Percentiles rank a stretch among this genome's conserved stretches.
phyloP scores from a whole-genome alignment of 495 filamentous ascomycete species.

The Astrothelium subdiscretum region DNA sequence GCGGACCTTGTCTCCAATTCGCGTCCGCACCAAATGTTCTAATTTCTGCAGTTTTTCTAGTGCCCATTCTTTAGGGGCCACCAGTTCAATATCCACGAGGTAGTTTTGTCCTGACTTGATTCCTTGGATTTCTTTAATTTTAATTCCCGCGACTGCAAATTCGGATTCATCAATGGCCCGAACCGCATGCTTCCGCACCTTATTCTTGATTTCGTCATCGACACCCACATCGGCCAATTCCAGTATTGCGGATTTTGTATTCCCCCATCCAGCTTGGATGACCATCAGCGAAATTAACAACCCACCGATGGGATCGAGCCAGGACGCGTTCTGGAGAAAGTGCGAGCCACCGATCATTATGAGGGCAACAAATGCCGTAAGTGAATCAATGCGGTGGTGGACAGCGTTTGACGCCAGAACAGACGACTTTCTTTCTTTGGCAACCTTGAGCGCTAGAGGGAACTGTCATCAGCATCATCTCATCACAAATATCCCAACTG shows the following conservation, averaged over 20 bases:
- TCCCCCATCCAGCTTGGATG: conserved; percentile 76
- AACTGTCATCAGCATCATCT: conserved; percentile 13
- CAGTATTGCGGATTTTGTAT: conserved; percentile 67
- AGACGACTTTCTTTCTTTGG: conserved; percentile 84
- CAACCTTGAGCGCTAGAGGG: conserved; percentile 79
- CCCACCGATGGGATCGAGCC: conserved; percentile 93
- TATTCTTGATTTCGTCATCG: conserved; percentile 65
- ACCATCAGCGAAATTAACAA: conserved; percentile 87
- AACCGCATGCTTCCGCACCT: conserved; percentile 50
- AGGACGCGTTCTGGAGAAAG: conserved; percentile 65
- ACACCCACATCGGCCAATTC: conserved; percentile 86
- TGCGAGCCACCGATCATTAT: conserved; percentile 82
- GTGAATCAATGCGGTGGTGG: conserved; percentile 90
- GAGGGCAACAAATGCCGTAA: conserved; percentile 87
- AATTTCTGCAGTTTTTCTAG: conserved; percentile 54
- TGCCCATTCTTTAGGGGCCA: conserved; percentile 60
- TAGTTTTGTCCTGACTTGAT: conserved; percentile 95
- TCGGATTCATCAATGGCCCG: conserved; percentile 39
- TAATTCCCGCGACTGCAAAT: conserved; percentile 27
- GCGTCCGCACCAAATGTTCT: conserved; percentile 58
- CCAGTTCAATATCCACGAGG: conserved; percentile 74
- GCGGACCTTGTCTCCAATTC: conserved; percentile 59
- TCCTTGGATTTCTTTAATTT: conserved; percentile 64
- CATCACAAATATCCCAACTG: background rate
- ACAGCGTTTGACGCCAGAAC: conserved; percentile 95